Base-by-base conservation (phyloP, 2,329 filamentous ascomycete genomes). In the Ophiostoma pallidulum region DNA sequence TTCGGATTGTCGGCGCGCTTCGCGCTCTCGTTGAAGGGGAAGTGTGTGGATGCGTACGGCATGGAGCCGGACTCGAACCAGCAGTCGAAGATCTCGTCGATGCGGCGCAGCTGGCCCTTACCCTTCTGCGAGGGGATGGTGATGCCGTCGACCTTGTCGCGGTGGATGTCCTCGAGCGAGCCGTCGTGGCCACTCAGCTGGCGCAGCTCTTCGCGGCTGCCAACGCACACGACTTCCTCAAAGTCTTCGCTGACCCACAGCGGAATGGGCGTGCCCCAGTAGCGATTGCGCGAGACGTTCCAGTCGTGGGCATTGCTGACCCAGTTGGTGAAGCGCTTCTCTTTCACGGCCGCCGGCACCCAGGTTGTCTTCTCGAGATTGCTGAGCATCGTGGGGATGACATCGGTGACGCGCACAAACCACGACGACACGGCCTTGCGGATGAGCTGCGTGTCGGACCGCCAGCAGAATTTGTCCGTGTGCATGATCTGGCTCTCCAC, bases 381-480 rank as follows among this genome's bases (percentile, higher is more conserved):
- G 58, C 86, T 73, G n/a, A 96, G 72, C 83, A 97, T 91, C 54
- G 90, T 71, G 1, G 89, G 88, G 44, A 95, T 80, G 57, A 89
- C 84, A 50, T 85, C 78, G 16, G 83, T 78, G 40, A 96, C 87
- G 64, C 86, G 87, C 59, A 97, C 84, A 63, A 96, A 96, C 91
- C 91, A 97, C 1, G 89, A 88, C 8, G 90, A 86, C 16, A 96
- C 88, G 22, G 91, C 88, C 54, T 86, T 80, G 67, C 94, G 92
- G 58, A 97, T 95, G 53, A 97, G 74, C 26, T 89, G 91, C 0
- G 87, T 96, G 62, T 96, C 91, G n/a, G 89, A 95, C 51, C 91
- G 80, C 69, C 86, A 89, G 65, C 91, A 96, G 77, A 91, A 91
- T 18, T 88, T 89, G 64, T 95, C 94, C 58, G 86, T 91, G 70